Evolutionary conservation across 2,329 filamentous ascomycete species (phyloP), one percentile per base, ranked within the genome.

Genomic region (Penicillium sp.): DNA sequence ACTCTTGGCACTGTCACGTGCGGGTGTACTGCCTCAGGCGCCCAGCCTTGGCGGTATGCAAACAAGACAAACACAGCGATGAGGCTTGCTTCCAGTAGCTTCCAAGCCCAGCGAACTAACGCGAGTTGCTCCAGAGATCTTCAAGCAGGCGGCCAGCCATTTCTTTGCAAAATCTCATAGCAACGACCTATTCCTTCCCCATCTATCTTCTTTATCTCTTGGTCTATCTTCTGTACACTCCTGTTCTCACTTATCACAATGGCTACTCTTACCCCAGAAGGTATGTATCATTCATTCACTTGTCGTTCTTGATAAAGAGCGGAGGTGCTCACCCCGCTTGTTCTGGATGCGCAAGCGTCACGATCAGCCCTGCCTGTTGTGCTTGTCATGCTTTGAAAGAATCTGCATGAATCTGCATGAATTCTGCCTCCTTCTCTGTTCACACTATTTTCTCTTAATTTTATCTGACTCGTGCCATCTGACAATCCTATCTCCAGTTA

Each of bases 401-500:
- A 43, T 9, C 18, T 20, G 2, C 40, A 43, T 40, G 5, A 43
- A 23, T 14, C 40, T 40, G n/a, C 40, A 43, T 40, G 5, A 43
- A 23, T 14, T 20, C 18, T 6, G 35, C 33, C n/a, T 21, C n/a
- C 3, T 43, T 23, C 18, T 21, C n/a, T 20, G n/a, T 18, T 20
- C 5, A 3, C 11, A 4, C 14, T 8, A 9, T 12, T 20, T 12
- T 12, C 40, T 23, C 11, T 21, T 11, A 23, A n/a, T n/a, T n/a
- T n/a, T 23, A 43, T 43, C 18, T 21, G 18, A 9, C 3, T 42
- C 40, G 5, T 8, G n/a, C 5, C 40, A 18, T 14, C 30, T 35
- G 16, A 35, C 30, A 43, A 5, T 3, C 20, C 40, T 43, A 18
- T 11, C 21, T 7, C 20, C 69, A 97, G 94, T 99, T 67, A 89